Base-by-base conservation (phyloP, 768 basidiomycete species). In the Hygrophoropsis aurantiaca region DNA sequence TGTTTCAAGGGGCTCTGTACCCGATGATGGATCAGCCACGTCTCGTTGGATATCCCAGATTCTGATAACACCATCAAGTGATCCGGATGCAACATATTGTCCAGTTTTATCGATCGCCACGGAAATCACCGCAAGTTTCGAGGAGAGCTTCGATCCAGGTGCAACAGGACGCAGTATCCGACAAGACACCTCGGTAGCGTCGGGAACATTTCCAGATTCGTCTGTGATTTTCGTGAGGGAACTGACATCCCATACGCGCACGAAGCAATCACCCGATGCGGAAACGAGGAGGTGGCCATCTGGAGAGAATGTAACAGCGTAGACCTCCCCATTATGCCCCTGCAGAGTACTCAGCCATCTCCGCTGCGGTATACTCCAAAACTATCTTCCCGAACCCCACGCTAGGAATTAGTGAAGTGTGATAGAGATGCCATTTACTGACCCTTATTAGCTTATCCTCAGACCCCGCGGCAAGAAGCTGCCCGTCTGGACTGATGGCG, bases 41-140 rank as follows among this genome's bases (percentile, higher is more conserved):
- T 71, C 76, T 3, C 70, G 71, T 36, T 62, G 56, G 44, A 74
- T 62, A 49, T 79, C 70, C 79, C 80, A 81, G 11, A 81, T 66
- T 42, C 79, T 70, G 24, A 81, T 66, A 46, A 72, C 63, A 19
- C 74, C 74, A 55, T 80, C 78, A n/a, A 81, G 68, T 25, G 69
- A 70, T 8, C 78, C 80, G 27, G 79, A 73, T 30, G 78, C 80
- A 16, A 79, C 70, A 45, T 75, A 68, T 39, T 64, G 66, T 3
- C 77, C 74, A 46, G 56, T 47, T 2, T 40, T 25, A 42, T 68
- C 58, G 20, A 67, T 57, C 1, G 65, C 25, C 19, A 66, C 52
- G 2, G 65, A 66, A 38, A 64, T 66, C 21, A 64, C 59, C 39
- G 64, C 64, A 19, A 52, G 48, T 8, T 64, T 57, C n/a, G 48